These are phyloP conservation scores for Termitomyces sp. DNA, from an alignment of 768 basidiomycete species.

Conservation along the genomic window DNA sequence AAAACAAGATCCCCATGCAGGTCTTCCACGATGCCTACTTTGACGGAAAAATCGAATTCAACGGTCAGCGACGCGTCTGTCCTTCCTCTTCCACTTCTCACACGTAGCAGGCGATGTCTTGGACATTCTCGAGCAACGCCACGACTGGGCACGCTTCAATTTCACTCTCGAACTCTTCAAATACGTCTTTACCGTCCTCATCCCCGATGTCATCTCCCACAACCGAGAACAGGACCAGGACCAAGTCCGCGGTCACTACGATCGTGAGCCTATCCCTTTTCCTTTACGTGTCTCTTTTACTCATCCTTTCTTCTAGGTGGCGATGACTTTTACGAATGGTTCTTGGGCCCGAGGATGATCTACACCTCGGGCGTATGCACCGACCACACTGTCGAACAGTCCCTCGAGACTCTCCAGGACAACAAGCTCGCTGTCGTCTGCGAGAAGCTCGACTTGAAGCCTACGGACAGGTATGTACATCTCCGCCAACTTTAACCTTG, in stretches of 20 bases:
- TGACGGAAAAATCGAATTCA: slow-evolving; percentile 93
- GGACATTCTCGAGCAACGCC: slow-evolving; percentile 89
- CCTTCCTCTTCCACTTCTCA: background rate
- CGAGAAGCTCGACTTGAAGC: slow-evolving; percentile 85
- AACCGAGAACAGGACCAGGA: slow-evolving; percentile 95
- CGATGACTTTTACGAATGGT: slow-evolving; percentile 96
- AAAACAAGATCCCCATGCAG: slow-evolving; percentile 96
- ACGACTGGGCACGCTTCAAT: slow-evolving; percentile 92
- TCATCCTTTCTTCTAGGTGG: slow-evolving; percentile 47
- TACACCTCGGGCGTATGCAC: slow-evolving; percentile 92
- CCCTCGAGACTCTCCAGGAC: slow-evolving; percentile 93
- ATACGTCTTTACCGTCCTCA: slow-evolving; percentile 82
- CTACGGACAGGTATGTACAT: slow-evolving; percentile 57
- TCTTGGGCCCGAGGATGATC: slow-evolving; percentile 94
- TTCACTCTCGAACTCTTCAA: slow-evolving; percentile 91
- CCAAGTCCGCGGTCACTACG: slow-evolving; percentile 94
- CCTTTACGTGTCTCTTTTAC: slow-evolving; percentile 1
- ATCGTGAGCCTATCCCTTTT: slow-evolving; percentile 46
- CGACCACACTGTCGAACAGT: slow-evolving; percentile 66
- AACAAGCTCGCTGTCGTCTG: slow-evolving; percentile 97
- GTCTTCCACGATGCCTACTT: slow-evolving; percentile 97
- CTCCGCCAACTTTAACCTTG: slow-evolving; percentile 10
- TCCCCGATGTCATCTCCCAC: slow-evolving; percentile 94
- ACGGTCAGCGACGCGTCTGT: slow-evolving; percentile 45
- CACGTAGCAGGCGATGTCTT: slow-evolving; percentile 74